Evolutionary conservation across 192 early-diverging fungal species (phyloP), one percentile per base, ranked within the genome.

Genomic region (Linnemannia exigua): DNA sequence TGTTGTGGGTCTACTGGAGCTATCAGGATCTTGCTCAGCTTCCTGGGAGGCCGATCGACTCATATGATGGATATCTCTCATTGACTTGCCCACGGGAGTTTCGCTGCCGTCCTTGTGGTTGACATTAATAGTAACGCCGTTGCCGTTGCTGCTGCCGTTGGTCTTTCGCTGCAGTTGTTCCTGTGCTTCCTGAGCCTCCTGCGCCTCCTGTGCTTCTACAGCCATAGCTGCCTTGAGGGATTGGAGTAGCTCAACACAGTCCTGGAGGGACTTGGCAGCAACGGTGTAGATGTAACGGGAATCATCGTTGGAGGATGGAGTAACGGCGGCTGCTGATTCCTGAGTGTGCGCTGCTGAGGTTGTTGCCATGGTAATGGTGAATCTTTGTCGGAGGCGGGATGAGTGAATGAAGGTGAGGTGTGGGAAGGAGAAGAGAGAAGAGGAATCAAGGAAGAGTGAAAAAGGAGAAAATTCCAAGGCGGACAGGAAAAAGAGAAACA

Each of bases 241-340:
- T 15, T 38, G 35, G 14, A 86, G 75, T 3, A 86, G 67, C 22
- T 86, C 78, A 7, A 70, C 84, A 37, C 84, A 80, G 41, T 86
- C 84, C 14, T 80, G 52, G 0, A 86, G 52, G 0, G 78, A 79
- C 17, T 70, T 74, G 15, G 79, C 84, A 19, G 84, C 84, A 15
- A 80, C 84, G 9, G 74, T 75, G 25, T 63, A 81, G 73, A 81
- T 81, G 44, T 81, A 72, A n/a, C 50, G 37, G 7, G 63, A 41
- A 17, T 67, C 52, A 36, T 69, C 67, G 38, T 20, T 69, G 37
- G 33, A 20, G 67, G 38, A 41, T 41, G 33, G 6, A 58, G 25
- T 7, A 33, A 25, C n/a, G 14, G 50, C 9, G 28, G 44, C 17
- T 47, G 11, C 28, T 33, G 35, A 44, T 63, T 38, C 17, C 19